Evolutionary conservation across 2,329 filamentous ascomycete species (phyloP).

Genomic region (Onygenales sp.): DNA sequence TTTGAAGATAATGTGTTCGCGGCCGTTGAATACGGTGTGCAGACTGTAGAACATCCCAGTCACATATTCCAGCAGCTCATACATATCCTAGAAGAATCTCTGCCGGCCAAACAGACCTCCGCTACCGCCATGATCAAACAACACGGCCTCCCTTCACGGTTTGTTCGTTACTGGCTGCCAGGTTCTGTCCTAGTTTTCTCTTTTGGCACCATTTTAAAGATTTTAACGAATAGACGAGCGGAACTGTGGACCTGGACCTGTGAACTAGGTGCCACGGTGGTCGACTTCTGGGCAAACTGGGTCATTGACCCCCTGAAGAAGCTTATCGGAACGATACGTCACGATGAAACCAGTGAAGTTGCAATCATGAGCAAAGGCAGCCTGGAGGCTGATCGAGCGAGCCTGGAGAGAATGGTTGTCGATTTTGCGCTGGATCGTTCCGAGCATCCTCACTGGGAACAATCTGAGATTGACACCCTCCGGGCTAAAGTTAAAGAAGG

Average conservation of each 20-base stretch:
- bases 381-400: constrained; percentile 79
- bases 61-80: constrained; percentile 26
- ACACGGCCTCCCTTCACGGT: constrained; percentile 64
- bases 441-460: constrained; percentile 48
- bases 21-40: constrained; percentile 52
- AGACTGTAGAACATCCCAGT: constrained; percentile 43
- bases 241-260: constrained; percentile 72
- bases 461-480: constrained; percentile 64
- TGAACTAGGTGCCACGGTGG: constrained; percentile 66
- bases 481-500: constrained; percentile 76
- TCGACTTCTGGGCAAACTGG: constrained; percentile 96
- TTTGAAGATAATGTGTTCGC: constrained; percentile 49
- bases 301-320: constrained; percentile 76
- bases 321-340: constrained; percentile 82
- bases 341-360: constrained; percentile 86
- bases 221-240: constrained; percentile 63
- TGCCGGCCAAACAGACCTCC: constrained; percentile 56
- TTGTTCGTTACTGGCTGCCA: constrained; percentile 86
- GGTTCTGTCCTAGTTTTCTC: constrained; percentile 63
- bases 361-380: constrained; percentile 94
- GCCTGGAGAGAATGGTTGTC: constrained; percentile 93
- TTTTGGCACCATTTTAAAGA: constrained; percentile 73
- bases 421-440: constrained; percentile 81
- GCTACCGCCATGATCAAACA: constrained; percentile 48
- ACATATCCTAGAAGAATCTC: constrained; percentile 55